These are phyloP conservation scores for Suillus weaverae DNA, from an alignment of 768 basidiomycete genomes.

Conservation along the genomic window DNA sequence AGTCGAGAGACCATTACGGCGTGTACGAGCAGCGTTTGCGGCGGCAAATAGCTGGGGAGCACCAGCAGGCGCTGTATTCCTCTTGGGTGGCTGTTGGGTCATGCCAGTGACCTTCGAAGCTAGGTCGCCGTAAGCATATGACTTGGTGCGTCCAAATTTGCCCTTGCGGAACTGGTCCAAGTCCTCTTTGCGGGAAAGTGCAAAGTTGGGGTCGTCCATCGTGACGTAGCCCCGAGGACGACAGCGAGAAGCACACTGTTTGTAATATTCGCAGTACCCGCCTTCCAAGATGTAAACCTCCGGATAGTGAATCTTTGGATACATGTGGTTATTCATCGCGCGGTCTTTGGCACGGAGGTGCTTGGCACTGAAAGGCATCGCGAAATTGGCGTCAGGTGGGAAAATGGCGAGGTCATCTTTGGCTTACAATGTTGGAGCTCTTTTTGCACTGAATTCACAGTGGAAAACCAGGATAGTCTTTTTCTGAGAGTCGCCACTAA, in stretches of 20 bases:
- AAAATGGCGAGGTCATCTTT: neutral
- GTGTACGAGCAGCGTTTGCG: constrained; percentile 63
- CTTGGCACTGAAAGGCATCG: constrained; percentile 66
- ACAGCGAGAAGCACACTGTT: constrained; percentile 66
- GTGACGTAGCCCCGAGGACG: constrained; percentile 80
- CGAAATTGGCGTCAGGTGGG: constrained; percentile 1
- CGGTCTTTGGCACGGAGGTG: constrained; percentile 91
- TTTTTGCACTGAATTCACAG: constrained; percentile 95
- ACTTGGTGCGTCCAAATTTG: constrained; percentile 87
- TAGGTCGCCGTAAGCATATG: constrained; percentile 89
- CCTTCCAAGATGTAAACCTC: constrained; percentile 97
- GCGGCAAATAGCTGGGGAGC: constrained; percentile 63
- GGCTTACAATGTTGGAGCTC: constrained; percentile 93
- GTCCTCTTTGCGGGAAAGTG: constrained; percentile 78
- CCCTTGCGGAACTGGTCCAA: constrained; percentile 88
- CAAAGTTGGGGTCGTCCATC: constrained; percentile 93
- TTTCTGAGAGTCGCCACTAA: constrained; percentile 69
- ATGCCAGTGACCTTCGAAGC: constrained; percentile 40
- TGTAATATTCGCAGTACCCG: constrained; percentile 89
- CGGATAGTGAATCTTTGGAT: constrained; percentile 92
- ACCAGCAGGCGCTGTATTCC: constrained; percentile 64
- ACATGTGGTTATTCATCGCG: constrained; percentile 80
- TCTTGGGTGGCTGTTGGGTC: constrained; percentile 50
- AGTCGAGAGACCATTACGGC: constrained; percentile 61
- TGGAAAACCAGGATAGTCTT: constrained; percentile 95